Base-by-base conservation (phyloP, 768 basidiomycete genomes). In the Lepiota brunneoincarnata region DNA sequence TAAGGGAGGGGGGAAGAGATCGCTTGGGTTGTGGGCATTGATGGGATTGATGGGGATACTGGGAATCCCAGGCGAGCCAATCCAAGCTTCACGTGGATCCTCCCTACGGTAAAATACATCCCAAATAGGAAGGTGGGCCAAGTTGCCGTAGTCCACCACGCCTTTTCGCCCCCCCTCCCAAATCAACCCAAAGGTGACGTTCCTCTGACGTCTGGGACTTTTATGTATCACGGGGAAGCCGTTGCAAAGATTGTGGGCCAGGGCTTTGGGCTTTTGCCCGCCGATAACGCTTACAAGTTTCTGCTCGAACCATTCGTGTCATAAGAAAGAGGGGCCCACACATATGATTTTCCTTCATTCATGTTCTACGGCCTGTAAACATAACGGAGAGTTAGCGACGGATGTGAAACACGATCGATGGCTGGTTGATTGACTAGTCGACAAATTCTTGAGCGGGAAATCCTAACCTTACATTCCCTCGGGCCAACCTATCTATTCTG, bases 321-420 rank as follows among this genome's bases (percentile, higher is more conserved):
- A n/a, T n/a, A n/a, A n/a, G n/a, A n/a, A n/a, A n/a, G n/a, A n/a
- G n/a, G n/a, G n/a, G n/a, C n/a, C n/a, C 37, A 11, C 40, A 51
- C 26, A 28, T 28, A 43, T 39, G 40, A n/a, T n/a, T n/a, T n/a
- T n/a, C n/a, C n/a, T n/a, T n/a, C n/a, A n/a, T n/a, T n/a, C n/a
- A n/a, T n/a, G n/a, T n/a, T n/a, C n/a, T n/a, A n/a, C n/a, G n/a
- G n/a, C 41, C 41, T 41, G 38, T 40, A 18, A n/a, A 51, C 36
- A 17, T 17, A 38, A 23, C 26, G 35, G 41, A 26, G 4, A n/a
- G 20, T 21, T 21, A 14, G 31, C 28, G 21, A 43, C 14, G 41
- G 40, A 43, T 23, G 9, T 53, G 43, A 54, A 54, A 46, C 43
- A 54, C 52, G 52, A 54, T 54, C 52, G 52, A 37, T 47, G 11